Conservation (phyloP, 108 stramenopile genomes). For the Discostella stelligeroides region DNA sequence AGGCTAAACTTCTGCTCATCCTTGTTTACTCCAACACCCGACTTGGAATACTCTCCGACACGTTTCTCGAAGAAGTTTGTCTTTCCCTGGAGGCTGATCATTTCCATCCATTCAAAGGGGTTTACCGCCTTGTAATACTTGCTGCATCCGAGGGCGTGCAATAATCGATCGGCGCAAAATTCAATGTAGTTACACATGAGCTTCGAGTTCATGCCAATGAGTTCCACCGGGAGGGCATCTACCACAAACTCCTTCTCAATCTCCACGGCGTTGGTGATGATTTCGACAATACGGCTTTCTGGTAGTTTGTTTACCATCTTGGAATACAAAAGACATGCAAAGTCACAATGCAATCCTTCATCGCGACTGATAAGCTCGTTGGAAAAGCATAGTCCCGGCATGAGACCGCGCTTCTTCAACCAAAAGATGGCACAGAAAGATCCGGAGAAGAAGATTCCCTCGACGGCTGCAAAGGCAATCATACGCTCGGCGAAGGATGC, state of each 20-base stretch:
- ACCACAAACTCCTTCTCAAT: conserved; percentile 99
- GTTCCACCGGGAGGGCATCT: conserved; percentile 97
- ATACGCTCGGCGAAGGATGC: conserved; percentile 97
- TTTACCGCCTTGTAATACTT: conserved; percentile 89
- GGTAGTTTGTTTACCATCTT: conserved; percentile 87
- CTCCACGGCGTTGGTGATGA: conserved; percentile 91
- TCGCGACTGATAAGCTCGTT: conserved; percentile 99
- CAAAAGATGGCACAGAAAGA: conserved; percentile 99
- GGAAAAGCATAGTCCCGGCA: conserved; percentile 98
- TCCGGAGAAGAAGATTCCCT: conserved; percentile 99
- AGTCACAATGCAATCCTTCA: conserved; percentile 97
- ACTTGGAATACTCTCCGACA: conserved; percentile 96
- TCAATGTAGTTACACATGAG: conserved; percentile 99
- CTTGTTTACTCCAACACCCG: conserved; percentile 88
- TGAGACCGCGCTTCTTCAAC: conserved; percentile 99
- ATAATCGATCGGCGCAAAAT: conserved; percentile 98
- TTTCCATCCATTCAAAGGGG: conserved; percentile 96
- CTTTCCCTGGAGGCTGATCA: conserved; percentile 98
- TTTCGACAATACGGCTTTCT: conserved; percentile 76
- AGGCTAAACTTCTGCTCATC: conserved; percentile 86
- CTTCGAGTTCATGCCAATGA: conserved; percentile 99
- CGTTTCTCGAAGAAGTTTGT: conserved; percentile 98
- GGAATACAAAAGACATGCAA: conserved; percentile 93
- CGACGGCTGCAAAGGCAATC: conserved; percentile 99
- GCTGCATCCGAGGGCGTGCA: conserved; percentile 83